phyloP scores from a whole-genome alignment of 495 filamentous ascomycete genomes.

The Glarea lozoyensis region DNA sequence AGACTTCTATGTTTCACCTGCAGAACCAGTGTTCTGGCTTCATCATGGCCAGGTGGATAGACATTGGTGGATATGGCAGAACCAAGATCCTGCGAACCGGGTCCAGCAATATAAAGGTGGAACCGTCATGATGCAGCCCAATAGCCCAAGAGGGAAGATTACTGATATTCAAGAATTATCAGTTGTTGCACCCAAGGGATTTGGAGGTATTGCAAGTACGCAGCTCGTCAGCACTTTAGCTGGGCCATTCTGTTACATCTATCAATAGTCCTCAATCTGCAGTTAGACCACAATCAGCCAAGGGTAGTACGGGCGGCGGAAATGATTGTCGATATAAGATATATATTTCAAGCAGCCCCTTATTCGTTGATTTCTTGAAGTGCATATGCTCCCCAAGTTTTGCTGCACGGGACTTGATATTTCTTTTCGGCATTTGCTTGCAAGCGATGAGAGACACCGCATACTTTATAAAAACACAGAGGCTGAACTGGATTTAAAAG shows the following conservation, averaged over 20 bases:
- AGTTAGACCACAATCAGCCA: too few relatives aligned
- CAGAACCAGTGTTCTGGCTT: constrained; percentile 58
- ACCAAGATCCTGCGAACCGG: constrained; percentile 50
- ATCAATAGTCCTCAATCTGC: too few relatives aligned
- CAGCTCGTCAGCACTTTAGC: background rate
- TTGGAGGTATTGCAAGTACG: background rate
- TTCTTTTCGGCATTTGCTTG: too few relatives aligned
- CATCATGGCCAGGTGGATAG: constrained; percentile 21
- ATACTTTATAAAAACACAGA: too few relatives aligned
- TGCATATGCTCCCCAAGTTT: too few relatives aligned
- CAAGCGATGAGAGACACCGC: too few relatives aligned
- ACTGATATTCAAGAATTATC: constrained; percentile 1
- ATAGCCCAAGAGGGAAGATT: constrained; percentile 1
- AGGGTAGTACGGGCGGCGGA: too few relatives aligned
- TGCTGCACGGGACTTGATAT: too few relatives aligned
- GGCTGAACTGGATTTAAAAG: too few relatives aligned
- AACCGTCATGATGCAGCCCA: background rate
- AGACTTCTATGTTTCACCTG: constrained; percentile 48
- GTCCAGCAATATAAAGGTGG: constrained; percentile 42
- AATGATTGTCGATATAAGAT: too few relatives aligned
- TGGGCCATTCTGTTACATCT: constrained; percentile 9
- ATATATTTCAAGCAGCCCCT: too few relatives aligned
- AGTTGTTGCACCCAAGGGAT: constrained; percentile 1
- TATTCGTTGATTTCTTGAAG: too few relatives aligned
- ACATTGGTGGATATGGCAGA: constrained; percentile 65